Conservation (phyloP, 2,329 filamentous ascomycete genomes). For the Pseudopyricularia cyperi region DNA sequence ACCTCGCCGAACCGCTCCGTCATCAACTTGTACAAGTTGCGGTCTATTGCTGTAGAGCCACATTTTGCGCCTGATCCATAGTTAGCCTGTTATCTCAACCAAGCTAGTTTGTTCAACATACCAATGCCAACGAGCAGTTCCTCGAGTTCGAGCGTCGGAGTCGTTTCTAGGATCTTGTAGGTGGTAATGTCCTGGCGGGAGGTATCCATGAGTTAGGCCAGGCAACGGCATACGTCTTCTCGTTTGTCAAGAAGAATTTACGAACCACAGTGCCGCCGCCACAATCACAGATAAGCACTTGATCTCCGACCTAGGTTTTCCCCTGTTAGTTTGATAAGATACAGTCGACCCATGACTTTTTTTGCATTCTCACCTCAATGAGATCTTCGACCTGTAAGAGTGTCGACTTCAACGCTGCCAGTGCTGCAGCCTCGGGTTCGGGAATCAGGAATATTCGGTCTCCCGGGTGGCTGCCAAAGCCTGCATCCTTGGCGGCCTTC, state of each 20-base stretch:
- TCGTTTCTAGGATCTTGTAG: background rate
- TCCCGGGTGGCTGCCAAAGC: background rate
- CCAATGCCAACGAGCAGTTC: background rate
- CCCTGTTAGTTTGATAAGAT: background rate
- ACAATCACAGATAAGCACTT: constrained; percentile 1
- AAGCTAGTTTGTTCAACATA: background rate
- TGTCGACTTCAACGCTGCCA: background rate
- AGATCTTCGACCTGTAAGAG: background rate
- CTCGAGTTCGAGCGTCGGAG: background rate
- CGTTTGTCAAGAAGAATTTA: background rate
- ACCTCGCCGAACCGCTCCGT: background rate
- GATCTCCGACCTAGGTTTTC: background rate
- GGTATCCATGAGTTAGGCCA: background rate
- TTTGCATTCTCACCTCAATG: background rate
- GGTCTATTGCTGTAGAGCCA: background rate
- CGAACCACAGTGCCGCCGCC: background rate
- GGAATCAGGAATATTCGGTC: background rate
- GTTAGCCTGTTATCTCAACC: background rate
- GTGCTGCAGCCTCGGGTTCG: constrained; percentile 1
- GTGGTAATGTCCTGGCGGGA: background rate
- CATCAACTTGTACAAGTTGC: background rate
- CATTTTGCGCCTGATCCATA: background rate
- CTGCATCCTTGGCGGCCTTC: background rate
- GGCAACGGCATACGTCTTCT: background rate
- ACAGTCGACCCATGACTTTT: too few relatives aligned